Evolutionary conservation across 805 yeast species (phyloP).

Genomic region (Kluyveromyces wickerhamii): DNA sequence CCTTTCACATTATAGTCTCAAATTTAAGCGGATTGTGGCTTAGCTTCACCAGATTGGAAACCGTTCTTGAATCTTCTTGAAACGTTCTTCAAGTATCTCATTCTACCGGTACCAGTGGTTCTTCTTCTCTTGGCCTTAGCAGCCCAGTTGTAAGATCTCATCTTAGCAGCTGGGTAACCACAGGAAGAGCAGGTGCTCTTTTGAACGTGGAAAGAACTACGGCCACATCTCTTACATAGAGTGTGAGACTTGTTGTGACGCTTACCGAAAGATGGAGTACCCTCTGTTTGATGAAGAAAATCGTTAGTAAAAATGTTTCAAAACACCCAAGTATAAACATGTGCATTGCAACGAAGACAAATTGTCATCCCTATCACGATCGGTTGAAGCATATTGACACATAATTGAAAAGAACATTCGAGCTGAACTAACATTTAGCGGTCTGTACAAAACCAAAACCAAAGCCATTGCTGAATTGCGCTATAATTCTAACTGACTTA

Average conservation of each 20-base stretch:
- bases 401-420: no score
- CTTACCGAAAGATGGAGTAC: conserved; percentile 99
- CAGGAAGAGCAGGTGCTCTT: conserved; percentile 98
- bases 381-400: no score
- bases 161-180: conserved; percentile 99
- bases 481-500: no score
- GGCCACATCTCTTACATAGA: conserved; percentile 98
- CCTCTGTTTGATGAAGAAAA: conserved; percentile 49
- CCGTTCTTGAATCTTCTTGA: conserved; percentile 98
- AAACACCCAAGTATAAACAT: no score
- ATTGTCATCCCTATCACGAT: no score
- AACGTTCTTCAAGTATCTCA: conserved; percentile 94
- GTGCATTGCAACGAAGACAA: no score
- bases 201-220: conserved; percentile 98
- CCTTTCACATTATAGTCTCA: conserved; percentile 7
- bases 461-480: no score
- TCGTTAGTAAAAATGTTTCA: conserved; percentile 27
- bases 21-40: conserved; percentile 56
- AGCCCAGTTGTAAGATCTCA: conserved; percentile 99
- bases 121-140: conserved; percentile 98
- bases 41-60: conserved; percentile 84
- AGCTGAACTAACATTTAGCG: no score
- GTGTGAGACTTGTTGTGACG: conserved; percentile 99
- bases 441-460: no score
- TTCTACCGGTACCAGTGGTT: conserved; percentile 99